Percentiles rank a stretch among this genome's conserved stretches.
These are phyloP conservation scores for Candida sithepensis DNA, from an alignment of 805 yeast species.

Conservation along the genomic window DNA sequence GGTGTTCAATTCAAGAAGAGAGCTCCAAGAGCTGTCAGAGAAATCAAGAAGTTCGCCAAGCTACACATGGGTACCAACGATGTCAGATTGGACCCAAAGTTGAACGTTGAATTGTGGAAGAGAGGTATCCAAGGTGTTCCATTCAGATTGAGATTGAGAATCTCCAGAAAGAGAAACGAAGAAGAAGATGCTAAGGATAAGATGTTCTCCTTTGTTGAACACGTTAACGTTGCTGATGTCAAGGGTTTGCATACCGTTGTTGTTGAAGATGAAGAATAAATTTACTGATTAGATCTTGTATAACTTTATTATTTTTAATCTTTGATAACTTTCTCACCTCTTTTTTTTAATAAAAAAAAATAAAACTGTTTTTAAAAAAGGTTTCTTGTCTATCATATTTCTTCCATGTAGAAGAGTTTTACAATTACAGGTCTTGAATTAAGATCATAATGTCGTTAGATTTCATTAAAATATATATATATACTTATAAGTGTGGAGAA, in stretches of 20 bases:
- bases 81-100: slow-evolving; percentile 98
- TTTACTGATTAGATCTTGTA: slow-evolving; percentile 6
- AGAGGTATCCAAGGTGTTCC: slow-evolving; percentile 99
- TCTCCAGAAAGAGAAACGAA: slow-evolving; percentile 96
- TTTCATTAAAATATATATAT: background rate
- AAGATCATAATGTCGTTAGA: background rate
- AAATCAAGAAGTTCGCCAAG: slow-evolving; percentile 96
- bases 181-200: slow-evolving; percentile 99
- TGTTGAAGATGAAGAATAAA: slow-evolving; percentile 63
- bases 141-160: slow-evolving; percentile 96
- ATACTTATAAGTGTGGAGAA: background rate
- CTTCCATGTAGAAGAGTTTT: background rate
- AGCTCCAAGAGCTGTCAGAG: slow-evolving; percentile 99
- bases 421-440: too few relatives aligned
- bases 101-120: slow-evolving; percentile 98
- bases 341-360: background rate
- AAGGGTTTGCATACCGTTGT: slow-evolving; percentile 98
- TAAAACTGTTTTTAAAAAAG: background rate
- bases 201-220: slow-evolving; percentile 97
- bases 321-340: background rate
- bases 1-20: slow-evolving; percentile 99
- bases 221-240: slow-evolving; percentile 88
- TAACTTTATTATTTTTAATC: background rate
- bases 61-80: slow-evolving; percentile 99
- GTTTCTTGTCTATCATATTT: too few relatives aligned